A percentile compares a stretch with the other conserved stretches of the same genome.
phyloP scores from a whole-genome alignment of 345 rosid genomes.

The Jatropha curcas region DNA sequence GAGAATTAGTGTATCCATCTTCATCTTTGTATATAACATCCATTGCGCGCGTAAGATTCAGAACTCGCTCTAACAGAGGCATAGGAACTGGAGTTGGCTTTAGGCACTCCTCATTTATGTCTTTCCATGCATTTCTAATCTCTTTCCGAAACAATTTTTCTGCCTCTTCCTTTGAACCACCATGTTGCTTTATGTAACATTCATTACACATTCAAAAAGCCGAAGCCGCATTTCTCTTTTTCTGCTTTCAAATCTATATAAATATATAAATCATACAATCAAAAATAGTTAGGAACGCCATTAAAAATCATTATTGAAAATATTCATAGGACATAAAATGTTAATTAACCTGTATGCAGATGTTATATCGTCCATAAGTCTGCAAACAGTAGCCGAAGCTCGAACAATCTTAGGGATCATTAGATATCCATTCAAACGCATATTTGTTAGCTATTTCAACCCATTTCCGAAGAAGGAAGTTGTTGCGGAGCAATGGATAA shows the following conservation, averaged over 20 bases:
- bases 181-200: conserved; percentile 19
- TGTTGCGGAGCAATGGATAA: conserved; percentile 3
- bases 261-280: not conserved
- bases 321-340: too few species aligned
- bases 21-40: conserved; percentile 7
- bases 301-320: too few species aligned
- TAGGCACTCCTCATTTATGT: conserved; percentile 17
- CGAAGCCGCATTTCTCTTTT: conserved; percentile 2
- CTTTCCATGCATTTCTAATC: conserved; percentile 21
- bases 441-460: conserved; percentile 6
- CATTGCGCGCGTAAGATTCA: conserved; percentile 5
- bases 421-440: conserved; percentile 12
- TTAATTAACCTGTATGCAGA: too few species aligned
- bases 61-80: not conserved
- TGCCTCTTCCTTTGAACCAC: conserved; percentile 7
- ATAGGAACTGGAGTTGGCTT: not conserved
- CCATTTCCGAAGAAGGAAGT: conserved; percentile 20
- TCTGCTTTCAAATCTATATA: not conserved
- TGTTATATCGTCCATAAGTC: conserved; percentile 24
- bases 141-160: conserved; percentile 1
- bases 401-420: conserved; percentile 10
- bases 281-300: not conserved
- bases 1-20: conserved; percentile 3
- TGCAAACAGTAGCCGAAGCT: conserved; percentile 1
- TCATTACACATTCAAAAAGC: too few species aligned